Conservation (phyloP, 2,329 filamentous ascomycete genomes). For the Arthrobotrys pseudoclavata region DNA sequence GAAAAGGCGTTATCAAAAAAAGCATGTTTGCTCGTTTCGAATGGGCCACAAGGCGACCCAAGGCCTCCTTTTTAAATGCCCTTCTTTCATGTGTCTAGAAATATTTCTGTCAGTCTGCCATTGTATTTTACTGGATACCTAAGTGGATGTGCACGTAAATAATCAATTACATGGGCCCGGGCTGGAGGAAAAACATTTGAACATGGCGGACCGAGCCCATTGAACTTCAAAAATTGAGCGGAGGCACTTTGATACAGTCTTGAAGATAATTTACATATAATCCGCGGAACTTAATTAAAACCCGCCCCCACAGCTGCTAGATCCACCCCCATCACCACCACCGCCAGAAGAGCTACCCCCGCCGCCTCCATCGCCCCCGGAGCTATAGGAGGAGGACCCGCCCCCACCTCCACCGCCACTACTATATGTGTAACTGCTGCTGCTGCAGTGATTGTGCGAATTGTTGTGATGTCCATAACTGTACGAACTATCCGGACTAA, state of each 20-base stretch:
- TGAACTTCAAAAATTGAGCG: too few species aligned
- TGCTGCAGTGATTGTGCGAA: background rate
- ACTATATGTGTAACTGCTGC: conserved; percentile 16
- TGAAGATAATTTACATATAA: background rate
- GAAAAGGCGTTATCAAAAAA: background rate
- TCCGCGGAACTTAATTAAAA: background rate
- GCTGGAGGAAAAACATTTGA: too few species aligned
- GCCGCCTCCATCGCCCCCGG: conserved; percentile 7
- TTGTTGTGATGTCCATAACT: background rate
- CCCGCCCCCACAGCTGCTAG: conserved; percentile 3
- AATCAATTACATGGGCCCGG: too few species aligned
- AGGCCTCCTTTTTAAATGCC: too few species aligned
- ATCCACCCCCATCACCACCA: background rate
- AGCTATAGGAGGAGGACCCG: conserved; percentile 11
- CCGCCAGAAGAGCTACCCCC: conserved; percentile 1
- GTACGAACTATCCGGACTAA: conserved; percentile 23
- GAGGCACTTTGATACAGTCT: background rate
- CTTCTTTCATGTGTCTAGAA: too few species aligned
- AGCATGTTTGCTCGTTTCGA: too few species aligned
- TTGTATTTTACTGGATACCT: too few species aligned
- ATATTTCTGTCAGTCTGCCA: too few species aligned
- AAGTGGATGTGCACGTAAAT: too few species aligned
- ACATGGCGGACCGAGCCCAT: too few species aligned
- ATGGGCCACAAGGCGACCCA: too few species aligned
- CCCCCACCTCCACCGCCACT: background rate